phyloP scores from a whole-genome alignment of 2,329 filamentous ascomycete species.

The Fusarium subglutinans region DNA sequence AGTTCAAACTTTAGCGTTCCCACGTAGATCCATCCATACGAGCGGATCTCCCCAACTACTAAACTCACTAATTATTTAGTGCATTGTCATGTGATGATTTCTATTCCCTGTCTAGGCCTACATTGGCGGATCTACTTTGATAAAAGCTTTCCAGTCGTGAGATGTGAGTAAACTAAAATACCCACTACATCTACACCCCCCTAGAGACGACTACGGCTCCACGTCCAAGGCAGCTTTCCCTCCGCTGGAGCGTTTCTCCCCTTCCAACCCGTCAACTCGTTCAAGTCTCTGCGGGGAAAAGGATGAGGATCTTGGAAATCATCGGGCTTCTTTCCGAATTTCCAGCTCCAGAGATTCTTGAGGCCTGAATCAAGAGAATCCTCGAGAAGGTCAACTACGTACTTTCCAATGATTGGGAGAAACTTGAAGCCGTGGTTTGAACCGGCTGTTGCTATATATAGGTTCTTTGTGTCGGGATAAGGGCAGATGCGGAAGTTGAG shows the following conservation, averaged over 20 bases:
- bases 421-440: conserved; percentile 65
- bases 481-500: conserved; percentile 42
- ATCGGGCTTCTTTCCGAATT: conserved; percentile 26
- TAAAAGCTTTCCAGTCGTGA: conserved; percentile 1
- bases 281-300: conserved; percentile 31
- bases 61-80: conserved; percentile 3
- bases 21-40: background rate
- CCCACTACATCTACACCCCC: background rate
- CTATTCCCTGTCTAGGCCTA: background rate
- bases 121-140: background rate
- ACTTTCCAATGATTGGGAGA: conserved; percentile 62
- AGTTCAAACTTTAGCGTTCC: background rate
- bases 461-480: conserved; percentile 38
- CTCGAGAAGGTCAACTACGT: conserved; percentile 48
- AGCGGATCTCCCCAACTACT: background rate
- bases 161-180: conserved; percentile 6
- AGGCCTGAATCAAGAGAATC: conserved; percentile 52
- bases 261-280: conserved; percentile 33
- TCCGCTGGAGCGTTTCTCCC: conserved; percentile 32
- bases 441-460: conserved; percentile 62
- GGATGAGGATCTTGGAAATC: conserved; percentile 37
- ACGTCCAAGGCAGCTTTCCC: conserved; percentile 38
- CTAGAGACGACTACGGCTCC: conserved; percentile 33
- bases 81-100: conserved; percentile 25
- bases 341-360: conserved; percentile 50